Conservation (phyloP, 2,329 filamentous ascomycete genomes). For the Madurella fahalii region DNA sequence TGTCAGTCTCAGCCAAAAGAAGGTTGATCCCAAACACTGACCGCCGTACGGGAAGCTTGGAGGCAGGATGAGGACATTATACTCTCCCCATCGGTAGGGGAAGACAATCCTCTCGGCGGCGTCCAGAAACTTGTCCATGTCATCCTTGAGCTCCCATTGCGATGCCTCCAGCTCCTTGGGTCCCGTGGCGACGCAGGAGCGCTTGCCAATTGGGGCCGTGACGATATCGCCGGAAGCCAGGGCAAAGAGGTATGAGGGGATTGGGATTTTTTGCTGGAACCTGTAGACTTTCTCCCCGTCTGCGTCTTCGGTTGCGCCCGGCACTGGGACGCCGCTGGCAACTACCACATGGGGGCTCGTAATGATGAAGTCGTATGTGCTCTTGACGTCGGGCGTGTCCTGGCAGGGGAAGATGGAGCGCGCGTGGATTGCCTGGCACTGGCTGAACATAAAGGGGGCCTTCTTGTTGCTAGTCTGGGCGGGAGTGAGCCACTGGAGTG, state of each 20-base stretch:
- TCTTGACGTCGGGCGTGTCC: conserved; percentile 96
- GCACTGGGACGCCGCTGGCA: conserved; percentile 70
- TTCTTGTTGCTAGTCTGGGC: conserved; percentile 94
- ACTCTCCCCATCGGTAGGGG: conserved; percentile 89
- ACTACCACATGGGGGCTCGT: conserved; percentile 85
- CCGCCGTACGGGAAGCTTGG: conserved; percentile 87
- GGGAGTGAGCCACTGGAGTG: conserved; percentile 90
- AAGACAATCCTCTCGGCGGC: conserved; percentile 78
- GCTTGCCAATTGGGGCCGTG: conserved; percentile 78
- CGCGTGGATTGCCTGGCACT: conserved; percentile 95
- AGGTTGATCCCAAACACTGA: conserved; percentile 33
- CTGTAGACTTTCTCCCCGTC: conserved; percentile 66
- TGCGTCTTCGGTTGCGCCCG: conserved; percentile 43
- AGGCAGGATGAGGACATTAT: conserved; percentile 88
- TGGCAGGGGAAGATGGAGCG: conserved; percentile 94
- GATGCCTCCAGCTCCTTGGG: conserved; percentile 80
- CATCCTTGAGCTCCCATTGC: conserved; percentile 86
- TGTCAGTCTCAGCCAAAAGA: conserved; percentile 13
- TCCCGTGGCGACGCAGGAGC: conserved; percentile 79
- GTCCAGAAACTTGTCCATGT: conserved; percentile 89
- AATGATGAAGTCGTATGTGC: conserved; percentile 87
- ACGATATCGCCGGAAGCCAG: conserved; percentile 81
- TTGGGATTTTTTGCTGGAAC: conserved; percentile 87
- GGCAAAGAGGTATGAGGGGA: conserved; percentile 93
- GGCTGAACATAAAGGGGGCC: conserved; percentile 96